Conservation (phyloP, 2,329 filamentous ascomycete genomes). For the Gnomoniopsis smithogilvyi region DNA sequence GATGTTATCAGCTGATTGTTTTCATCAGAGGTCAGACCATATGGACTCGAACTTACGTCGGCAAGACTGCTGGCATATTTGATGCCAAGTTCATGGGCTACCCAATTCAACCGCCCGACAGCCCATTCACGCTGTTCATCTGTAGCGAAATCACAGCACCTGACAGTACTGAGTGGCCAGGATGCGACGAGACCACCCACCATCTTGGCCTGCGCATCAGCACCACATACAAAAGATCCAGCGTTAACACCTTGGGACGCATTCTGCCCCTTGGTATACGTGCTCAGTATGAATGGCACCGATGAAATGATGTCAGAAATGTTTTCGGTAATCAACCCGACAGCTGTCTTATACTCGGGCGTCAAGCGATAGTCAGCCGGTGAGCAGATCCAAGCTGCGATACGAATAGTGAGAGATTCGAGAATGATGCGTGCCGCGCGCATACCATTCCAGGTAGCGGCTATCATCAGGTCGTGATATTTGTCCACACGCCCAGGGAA, state of each 20-base stretch:
- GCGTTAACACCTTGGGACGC: conserved; percentile 40
- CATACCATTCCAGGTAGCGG: conserved; percentile 53
- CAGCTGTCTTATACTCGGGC: conserved; percentile 55
- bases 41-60: conserved; percentile 34
- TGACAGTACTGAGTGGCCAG: conserved; percentile 54
- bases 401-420: conserved; percentile 53
- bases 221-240: conserved; percentile 45
- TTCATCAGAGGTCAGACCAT: not conserved
- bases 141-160: conserved; percentile 57
- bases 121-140: conserved; percentile 56
- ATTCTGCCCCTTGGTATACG: not conserved
- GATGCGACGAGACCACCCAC: conserved; percentile 57
- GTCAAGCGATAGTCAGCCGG: conserved; percentile 62
- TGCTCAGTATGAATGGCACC: conserved; percentile 56
- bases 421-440: conserved; percentile 53
- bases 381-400: conserved; percentile 57
- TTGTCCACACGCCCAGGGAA: conserved; percentile 59
- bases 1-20: not conserved
- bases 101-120: conserved; percentile 49
- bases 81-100: conserved; percentile 53
- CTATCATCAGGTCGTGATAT: conserved; percentile 56
- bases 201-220: conserved; percentile 49
- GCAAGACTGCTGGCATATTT: conserved; percentile 55
- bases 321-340: conserved; percentile 45
- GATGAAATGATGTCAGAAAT: conserved; percentile 58